Evolutionary conservation across 148 eudicot genomes (phyloP).

Genomic region (Amaranthus hypochondriacus): DNA sequence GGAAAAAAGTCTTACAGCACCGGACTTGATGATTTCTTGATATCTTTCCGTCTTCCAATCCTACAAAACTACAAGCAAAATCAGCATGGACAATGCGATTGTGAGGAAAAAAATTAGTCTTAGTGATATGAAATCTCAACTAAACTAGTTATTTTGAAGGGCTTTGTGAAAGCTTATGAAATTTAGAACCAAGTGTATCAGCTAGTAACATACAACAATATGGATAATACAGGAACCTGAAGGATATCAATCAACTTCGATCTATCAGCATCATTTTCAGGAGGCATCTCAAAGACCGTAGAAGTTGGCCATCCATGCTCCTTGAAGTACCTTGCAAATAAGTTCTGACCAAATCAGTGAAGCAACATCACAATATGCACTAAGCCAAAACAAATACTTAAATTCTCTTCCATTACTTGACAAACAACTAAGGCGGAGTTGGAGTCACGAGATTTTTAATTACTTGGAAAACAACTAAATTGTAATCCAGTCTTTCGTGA

Average conservation of each 20-base stretch:
- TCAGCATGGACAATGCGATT: neutral
- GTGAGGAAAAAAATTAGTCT: too few species aligned
- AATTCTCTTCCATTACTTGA: too few species aligned
- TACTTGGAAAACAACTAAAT: too few species aligned
- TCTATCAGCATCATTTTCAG: slow-evolving; percentile 58
- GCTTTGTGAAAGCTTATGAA: neutral
- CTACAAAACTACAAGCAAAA: slow-evolving; percentile 37
- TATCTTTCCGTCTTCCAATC: slow-evolving; percentile 97
- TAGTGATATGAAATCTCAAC: too few species aligned
- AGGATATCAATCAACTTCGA: slow-evolving; percentile 72
- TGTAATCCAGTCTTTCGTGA: too few species aligned
- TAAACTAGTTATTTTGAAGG: too few species aligned
- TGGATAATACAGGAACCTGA: slow-evolving; percentile 43
- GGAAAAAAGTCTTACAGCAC: slow-evolving; percentile 54
- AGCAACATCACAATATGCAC: neutral
- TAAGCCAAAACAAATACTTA: too few species aligned
- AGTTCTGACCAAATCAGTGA: slow-evolving; percentile 24
- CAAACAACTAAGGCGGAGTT: too few species aligned
- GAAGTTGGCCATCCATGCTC: slow-evolving; percentile 94
- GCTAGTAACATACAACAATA: neutral
- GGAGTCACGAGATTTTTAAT: too few species aligned
- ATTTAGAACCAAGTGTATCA: neutral
- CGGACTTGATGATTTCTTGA: slow-evolving; percentile 87
- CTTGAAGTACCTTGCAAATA: slow-evolving; percentile 70
- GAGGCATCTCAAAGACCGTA: slow-evolving; percentile 51